Evolutionary conservation across 2,329 filamentous ascomycete genomes (phyloP).

Genomic region (Madurella mycetomatis): DNA sequence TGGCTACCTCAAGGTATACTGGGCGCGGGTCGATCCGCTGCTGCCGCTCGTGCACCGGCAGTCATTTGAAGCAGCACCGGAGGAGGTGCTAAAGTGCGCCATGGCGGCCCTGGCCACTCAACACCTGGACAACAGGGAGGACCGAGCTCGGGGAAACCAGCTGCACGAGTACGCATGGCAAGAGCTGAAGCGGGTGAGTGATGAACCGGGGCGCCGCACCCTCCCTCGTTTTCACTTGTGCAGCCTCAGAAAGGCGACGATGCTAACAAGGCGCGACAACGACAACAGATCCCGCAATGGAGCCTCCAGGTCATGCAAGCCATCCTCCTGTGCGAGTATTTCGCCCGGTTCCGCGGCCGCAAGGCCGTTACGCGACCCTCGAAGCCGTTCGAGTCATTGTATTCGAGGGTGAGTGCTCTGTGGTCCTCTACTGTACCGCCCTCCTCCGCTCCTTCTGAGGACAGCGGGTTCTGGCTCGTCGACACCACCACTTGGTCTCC

Average conservation of each 20-base stretch:
- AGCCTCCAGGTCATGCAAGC: constrained; percentile 49
- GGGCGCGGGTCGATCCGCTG: constrained; percentile 45
- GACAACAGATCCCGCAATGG: constrained; percentile 44
- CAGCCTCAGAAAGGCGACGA: background rate
- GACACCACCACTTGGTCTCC: constrained; percentile 31
- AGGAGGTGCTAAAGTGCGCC: constrained; percentile 46
- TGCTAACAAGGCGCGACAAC: constrained; percentile 17
- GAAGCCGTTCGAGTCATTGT: constrained; percentile 46
- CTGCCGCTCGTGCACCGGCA: constrained; percentile 49
- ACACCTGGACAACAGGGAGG: constrained; percentile 43
- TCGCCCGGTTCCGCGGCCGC: constrained; percentile 50
- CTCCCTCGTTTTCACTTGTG: background rate
- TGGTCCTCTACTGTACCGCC: constrained; percentile 30
- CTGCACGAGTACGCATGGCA: constrained; percentile 50
- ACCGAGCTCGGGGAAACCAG: constrained; percentile 46
- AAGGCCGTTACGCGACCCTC: constrained; percentile 46
- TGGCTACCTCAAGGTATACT: constrained; percentile 49
- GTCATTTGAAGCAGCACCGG: constrained; percentile 39
- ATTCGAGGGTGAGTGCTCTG: constrained; percentile 48
- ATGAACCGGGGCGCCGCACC: background rate
- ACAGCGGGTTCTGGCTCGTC: constrained; percentile 32
- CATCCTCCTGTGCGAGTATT: constrained; percentile 52
- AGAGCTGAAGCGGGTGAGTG: constrained; percentile 47
- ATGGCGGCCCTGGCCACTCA: constrained; percentile 57
- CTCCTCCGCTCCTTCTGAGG: constrained; percentile 22